Conservation (phyloP, 1,284 basidiomycete genomes). For the Puccinia triticina region DNA sequence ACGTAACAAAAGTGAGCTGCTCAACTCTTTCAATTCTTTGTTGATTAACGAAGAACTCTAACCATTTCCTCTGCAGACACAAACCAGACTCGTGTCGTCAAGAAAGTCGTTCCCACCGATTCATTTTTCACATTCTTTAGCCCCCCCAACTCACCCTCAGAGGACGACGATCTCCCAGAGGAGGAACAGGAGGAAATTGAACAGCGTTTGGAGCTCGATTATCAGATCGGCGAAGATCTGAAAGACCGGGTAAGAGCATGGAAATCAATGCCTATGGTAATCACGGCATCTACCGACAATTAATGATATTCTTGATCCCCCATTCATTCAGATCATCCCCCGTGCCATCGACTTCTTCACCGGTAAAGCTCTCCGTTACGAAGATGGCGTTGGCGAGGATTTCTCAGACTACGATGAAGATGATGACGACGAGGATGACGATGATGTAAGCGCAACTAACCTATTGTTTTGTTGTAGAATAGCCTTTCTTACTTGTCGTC, state of each 20-base stretch:
- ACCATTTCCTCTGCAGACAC: slow-evolving; percentile 34
- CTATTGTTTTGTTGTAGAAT: background rate
- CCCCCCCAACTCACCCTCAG: slow-evolving; percentile 40
- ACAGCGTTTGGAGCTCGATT: slow-evolving; percentile 48
- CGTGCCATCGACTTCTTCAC: slow-evolving; percentile 51
- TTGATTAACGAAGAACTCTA: background rate
- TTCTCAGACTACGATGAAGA: slow-evolving; percentile 49
- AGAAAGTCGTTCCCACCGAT: slow-evolving; percentile 51
- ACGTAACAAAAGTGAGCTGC: slow-evolving; percentile 50
- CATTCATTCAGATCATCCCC: slow-evolving; percentile 43
- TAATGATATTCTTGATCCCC: slow-evolving; percentile 13
- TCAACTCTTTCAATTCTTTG: background rate
- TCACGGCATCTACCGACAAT: background rate
- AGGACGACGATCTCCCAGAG: slow-evolving; percentile 50
- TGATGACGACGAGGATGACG: slow-evolving; percentile 46
- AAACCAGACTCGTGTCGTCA: slow-evolving; percentile 50
- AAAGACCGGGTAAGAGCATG: slow-evolving; percentile 40
- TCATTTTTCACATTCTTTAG: slow-evolving; percentile 51
- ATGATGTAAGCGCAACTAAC: background rate
- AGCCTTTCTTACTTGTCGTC: background rate
- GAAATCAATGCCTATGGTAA: background rate
- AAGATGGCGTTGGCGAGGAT: slow-evolving; percentile 45
- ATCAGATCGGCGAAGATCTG: slow-evolving; percentile 51
- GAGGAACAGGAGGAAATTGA: slow-evolving; percentile 51
- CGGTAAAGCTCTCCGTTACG: slow-evolving; percentile 47